Conservation (phyloP, 2,329 filamentous ascomycete species). For the Alternaria tenuissima region DNA sequence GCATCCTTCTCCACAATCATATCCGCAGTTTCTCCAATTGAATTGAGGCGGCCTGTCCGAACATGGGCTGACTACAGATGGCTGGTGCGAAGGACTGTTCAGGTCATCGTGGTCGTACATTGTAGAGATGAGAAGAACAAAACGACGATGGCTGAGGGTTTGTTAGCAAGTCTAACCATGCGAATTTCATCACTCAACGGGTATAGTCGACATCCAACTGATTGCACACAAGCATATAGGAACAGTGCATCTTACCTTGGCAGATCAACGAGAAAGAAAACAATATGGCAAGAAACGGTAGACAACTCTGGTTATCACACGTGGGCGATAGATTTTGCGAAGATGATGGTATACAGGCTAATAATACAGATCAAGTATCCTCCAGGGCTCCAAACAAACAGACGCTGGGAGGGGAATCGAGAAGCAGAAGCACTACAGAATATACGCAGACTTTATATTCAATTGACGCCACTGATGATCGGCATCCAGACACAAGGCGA, state of each 20-base stretch:
- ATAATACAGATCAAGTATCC: constrained; percentile 1
- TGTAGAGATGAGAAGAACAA: background rate
- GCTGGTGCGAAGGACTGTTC: background rate
- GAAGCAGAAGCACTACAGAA: background rate
- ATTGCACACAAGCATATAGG: background rate
- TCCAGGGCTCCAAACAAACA: background rate
- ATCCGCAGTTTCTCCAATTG: constrained; percentile 34
- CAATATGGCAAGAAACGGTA: background rate
- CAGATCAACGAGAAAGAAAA: background rate
- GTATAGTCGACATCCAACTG: background rate
- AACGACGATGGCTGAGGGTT: background rate
- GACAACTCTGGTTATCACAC: background rate
- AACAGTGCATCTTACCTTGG: background rate
- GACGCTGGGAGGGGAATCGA: background rate
- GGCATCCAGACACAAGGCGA: background rate
- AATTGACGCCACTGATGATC: background rate
- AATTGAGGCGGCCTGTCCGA: constrained; percentile 28
- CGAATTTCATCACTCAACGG: background rate
- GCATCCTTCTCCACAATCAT: constrained; percentile 35
- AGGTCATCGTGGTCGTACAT: constrained; percentile 9
- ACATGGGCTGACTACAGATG: background rate
- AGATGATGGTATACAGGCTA: constrained; percentile 11
- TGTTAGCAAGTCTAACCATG: background rate
- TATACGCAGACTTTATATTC: background rate
- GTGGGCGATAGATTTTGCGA: background rate